Conservation (phyloP, 2,329 filamentous ascomycete genomes). For the Macroventuria anomochaeta region DNA sequence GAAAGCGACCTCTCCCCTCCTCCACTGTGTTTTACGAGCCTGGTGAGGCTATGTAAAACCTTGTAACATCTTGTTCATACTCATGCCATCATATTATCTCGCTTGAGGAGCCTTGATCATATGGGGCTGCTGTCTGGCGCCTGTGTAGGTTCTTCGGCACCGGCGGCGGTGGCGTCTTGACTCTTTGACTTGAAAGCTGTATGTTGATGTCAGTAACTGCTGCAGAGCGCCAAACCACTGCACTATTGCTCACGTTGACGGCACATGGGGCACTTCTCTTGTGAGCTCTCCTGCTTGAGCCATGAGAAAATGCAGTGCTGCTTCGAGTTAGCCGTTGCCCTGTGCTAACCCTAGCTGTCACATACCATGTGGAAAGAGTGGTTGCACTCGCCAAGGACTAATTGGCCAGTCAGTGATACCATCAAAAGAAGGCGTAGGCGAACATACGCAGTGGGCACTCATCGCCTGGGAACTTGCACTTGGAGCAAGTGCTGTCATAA, state of each 20-base stretch:
- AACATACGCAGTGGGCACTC: slow-evolving; percentile 86
- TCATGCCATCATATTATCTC: not conserved
- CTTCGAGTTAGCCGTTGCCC: slow-evolving; percentile 9
- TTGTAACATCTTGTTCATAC: not conserved
- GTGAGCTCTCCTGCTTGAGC: slow-evolving; percentile 93
- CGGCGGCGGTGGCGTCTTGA: slow-evolving; percentile 37
- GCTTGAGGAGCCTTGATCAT: not conserved
- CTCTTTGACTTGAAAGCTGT: slow-evolving; percentile 50
- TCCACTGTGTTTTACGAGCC: not conserved
- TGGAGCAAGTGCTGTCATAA: slow-evolving; percentile 96
- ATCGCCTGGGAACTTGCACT: slow-evolving; percentile 96
- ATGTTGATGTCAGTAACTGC: slow-evolving; percentile 20
- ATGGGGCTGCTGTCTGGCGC: slow-evolving; percentile 31
- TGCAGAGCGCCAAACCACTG: no score
- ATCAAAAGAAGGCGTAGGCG: not conserved
- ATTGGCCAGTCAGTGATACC: slow-evolving; percentile 19
- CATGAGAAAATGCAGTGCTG: slow-evolving; percentile 95
- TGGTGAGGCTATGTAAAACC: not conserved
- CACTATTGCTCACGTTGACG: slow-evolving; percentile 80
- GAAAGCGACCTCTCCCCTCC: not conserved
- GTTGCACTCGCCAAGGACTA: slow-evolving; percentile 94
- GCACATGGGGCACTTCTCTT: slow-evolving; percentile 97
- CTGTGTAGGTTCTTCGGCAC: slow-evolving; percentile 21
- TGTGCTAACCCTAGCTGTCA: not conserved
- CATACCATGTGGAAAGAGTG: slow-evolving; percentile 96